Percentiles rank a stretch among this genome's conserved stretches.
phyloP scores from a whole-genome alignment of 148 eudicot genomes.

The Camellia granthamiana region DNA sequence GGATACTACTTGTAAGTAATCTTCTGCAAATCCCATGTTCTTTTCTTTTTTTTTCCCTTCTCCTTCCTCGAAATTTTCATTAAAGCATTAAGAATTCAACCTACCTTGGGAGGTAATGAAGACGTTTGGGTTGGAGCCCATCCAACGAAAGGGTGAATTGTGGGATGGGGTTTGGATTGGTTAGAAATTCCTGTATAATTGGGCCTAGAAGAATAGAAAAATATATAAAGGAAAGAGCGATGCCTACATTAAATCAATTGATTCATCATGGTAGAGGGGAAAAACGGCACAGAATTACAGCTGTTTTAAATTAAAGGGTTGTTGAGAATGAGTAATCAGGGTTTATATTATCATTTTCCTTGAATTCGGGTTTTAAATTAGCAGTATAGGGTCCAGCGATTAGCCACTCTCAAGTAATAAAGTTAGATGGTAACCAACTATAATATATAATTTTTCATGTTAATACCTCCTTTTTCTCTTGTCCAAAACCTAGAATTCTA shows the following conservation, averaged over 20 bases:
- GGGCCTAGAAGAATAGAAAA: background rate
- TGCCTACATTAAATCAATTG: too few relatives aligned
- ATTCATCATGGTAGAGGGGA: background rate
- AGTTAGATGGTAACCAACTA: background rate
- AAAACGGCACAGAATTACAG: background rate
- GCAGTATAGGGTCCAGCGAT: background rate
- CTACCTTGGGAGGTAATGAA: background rate
- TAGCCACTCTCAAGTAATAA: background rate
- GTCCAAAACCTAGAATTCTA: background rate
- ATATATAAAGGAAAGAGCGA: background rate
- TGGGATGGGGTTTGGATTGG: background rate
- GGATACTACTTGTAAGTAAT: conserved; percentile 72
- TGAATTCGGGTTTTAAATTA: background rate
- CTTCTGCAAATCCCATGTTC: background rate
- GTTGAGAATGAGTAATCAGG: background rate
- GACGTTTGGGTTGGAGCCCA: background rate
- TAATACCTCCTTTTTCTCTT: background rate
- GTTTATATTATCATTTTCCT: background rate
- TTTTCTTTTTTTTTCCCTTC: background rate
- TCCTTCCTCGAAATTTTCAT: background rate
- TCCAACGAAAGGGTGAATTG: background rate
- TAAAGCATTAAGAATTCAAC: background rate
- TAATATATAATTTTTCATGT: background rate
- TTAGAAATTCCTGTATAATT: background rate
- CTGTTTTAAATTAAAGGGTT: background rate